Evolutionary conservation across 108 stramenopile species (phyloP), one percentile per base, ranked within the genome.

Genomic region (Cyclotella sp.): DNA sequence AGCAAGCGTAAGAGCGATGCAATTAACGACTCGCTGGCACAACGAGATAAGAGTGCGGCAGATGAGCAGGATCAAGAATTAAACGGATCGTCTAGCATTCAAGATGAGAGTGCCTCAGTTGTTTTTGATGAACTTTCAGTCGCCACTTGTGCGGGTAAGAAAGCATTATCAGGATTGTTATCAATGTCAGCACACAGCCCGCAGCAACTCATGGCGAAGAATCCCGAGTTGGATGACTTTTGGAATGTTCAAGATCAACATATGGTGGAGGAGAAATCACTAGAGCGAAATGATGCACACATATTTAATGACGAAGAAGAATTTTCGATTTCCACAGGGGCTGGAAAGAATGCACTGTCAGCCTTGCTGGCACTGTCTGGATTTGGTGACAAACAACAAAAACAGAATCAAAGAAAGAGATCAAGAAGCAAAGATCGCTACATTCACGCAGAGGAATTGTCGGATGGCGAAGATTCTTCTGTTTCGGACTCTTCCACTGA

Each of bases 101-200:
- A 34, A 22, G 26, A n/a, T 3, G 40, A 63, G 12, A 63, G 53
- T 57, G 45, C 39, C 34, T 51, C 24, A 26, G n/a, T 22, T 10
- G 24, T 44, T 28, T 61, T 70, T 30, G 78, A 72, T 28, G 78
- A 72, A 51, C 28, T 41, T 26, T 78, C 78, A 40, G 44, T 78
- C 22, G 64, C 64, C 5, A 72, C 78, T 21, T 70, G 78, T 12
- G 65, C 70, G 41, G 78, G 70, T 28, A 66, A 59, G 21, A 72
- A 78, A 22, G 70, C 78, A 46, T 46, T 78, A 16, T 28, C 30
- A n/a, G 22, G 54, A 24, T 58, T 78, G 55, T 53, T 78, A 27
- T 54, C 64, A 5, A 47, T 78, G 78, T 70, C 78, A 49, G 57
- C 22, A 26, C 22, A 9, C 13, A 14, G 22, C 13, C 3, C 6